These are phyloP conservation scores for Psophocarpus tetragonolobus DNA, from an alignment of 306 rosid genomes.

Conservation along the genomic window DNA sequence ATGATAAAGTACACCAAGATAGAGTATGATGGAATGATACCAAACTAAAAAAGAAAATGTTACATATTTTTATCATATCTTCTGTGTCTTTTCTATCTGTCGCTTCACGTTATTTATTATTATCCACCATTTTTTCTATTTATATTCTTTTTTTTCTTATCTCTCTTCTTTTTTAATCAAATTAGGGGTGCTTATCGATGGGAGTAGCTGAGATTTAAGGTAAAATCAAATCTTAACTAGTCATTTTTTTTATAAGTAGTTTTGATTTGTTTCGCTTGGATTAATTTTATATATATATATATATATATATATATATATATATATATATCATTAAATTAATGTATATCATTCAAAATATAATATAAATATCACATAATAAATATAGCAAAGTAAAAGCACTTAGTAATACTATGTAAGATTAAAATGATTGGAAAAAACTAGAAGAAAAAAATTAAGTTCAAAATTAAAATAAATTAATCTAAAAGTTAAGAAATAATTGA, in stretches of 20 bases:
- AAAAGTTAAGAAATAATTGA: background rate
- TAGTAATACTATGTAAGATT: background rate
- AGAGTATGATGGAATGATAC: background rate
- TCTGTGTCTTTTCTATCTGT: background rate
- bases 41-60: background rate
- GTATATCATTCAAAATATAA: background rate
- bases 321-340: too few relatives aligned
- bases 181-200: background rate
- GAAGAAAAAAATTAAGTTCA: background rate
- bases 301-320: too few relatives aligned
- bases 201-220: background rate
- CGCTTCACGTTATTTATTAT: background rate
- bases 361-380: background rate
- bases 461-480: background rate
- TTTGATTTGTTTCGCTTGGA: too few relatives aligned
- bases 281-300: too few relatives aligned
- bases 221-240: background rate
- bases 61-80: background rate
- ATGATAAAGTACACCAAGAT: background rate
- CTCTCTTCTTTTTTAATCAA: background rate
- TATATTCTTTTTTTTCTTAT: background rate
- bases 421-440: background rate
- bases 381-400: background rate
- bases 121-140: background rate
- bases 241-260: background rate